Evolutionary conservation across 345 rosid species (phyloP).

Genomic region (Bretschneidera sinensis): DNA sequence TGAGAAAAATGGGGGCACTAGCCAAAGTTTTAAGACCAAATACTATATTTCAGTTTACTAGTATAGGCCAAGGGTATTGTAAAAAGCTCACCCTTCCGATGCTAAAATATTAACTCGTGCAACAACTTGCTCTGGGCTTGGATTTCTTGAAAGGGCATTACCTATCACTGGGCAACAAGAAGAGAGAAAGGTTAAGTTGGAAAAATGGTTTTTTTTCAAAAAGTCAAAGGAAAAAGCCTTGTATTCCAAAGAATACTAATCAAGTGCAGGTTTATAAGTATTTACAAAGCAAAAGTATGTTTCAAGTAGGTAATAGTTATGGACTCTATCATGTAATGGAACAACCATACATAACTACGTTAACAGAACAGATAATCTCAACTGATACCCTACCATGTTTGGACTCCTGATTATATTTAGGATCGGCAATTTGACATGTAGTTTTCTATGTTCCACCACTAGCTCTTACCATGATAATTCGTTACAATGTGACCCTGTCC

Average conservation of each 20-base stretch:
- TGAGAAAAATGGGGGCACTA: conserved; percentile 7
- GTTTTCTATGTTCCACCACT: not conserved
- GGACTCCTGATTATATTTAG: not conserved
- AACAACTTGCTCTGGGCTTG: conserved; percentile 71
- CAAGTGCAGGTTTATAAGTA: not conserved
- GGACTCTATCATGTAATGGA: not conserved
- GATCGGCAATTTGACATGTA: not conserved
- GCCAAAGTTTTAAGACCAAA: conserved; percentile 6
- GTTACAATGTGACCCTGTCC: conserved; percentile 83
- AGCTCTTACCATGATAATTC: conserved; percentile 84
- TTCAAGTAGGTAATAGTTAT: conserved; percentile 8
- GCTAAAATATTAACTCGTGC: conserved; percentile 89
- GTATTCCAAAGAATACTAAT: not conserved
- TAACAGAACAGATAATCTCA: conserved; percentile 5
- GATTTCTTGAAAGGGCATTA: conserved; percentile 84
- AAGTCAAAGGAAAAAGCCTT: not conserved
- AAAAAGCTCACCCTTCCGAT: conserved; percentile 80
- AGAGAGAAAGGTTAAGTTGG: conserved; percentile 3
- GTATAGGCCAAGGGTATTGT: conserved; percentile 14
- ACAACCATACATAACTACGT: not conserved
- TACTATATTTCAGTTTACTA: conserved; percentile 25
- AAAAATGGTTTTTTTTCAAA: too few species aligned
- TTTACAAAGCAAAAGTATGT: not conserved
- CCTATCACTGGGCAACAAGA: conserved; percentile 62
- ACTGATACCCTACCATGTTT: not conserved